Evolutionary conservation across 371 early-diverging fungal genomes (phyloP), one percentile per base, ranked within the genome.

Genomic region (Saksenaea oblongispora): DNA sequence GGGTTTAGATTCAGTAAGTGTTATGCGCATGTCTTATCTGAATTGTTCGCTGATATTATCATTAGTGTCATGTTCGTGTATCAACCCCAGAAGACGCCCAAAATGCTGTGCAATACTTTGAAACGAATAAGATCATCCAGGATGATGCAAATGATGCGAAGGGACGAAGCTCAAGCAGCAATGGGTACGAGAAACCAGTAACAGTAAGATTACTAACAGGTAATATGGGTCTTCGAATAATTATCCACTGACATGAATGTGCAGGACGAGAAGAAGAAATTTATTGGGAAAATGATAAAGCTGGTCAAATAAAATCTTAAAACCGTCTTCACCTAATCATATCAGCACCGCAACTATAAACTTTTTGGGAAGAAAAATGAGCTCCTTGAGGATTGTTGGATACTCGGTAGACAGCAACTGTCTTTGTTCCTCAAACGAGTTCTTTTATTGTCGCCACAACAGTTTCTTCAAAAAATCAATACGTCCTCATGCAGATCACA

Each of bases 1-100:
- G 51, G 71, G 71, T 3, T 9, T 70, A 1, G 24, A 56, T n/a
- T 58, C 37, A 17, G 70, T 64, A 70, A 59, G 42, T n/a, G 5
- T n/a, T 24, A 59, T 22, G 18, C 8, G 31, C 11, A 5, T 34
- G 51, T 24, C n/a, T 34, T 27, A 34, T 22, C 53, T 51, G 14
- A 18, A 58, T 24, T 36, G 14, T 24, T 34, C 27, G 17, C n/a
- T 58, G 36, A 18, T 10, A 28, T 13, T 13, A 3, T 62, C 36
- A 24, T 31, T 54, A 71, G 72, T 64, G 65, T 3, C 70, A 77
- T 61, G 63, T 73, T 47, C 80, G 80, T 10, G 13, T 77, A 13
- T 41, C 59, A 7, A 58, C 63, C 9, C 31, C 72, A 0, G 64
- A 73, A 15, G 80, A 77, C 60, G 64, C 74, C 1, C 42, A 63